Percentiles rank a stretch among this genome's conserved stretches.
phyloP scores from a whole-genome alignment of 108 stramenopile genomes.

The Stephanodiscus minutulus region DNA sequence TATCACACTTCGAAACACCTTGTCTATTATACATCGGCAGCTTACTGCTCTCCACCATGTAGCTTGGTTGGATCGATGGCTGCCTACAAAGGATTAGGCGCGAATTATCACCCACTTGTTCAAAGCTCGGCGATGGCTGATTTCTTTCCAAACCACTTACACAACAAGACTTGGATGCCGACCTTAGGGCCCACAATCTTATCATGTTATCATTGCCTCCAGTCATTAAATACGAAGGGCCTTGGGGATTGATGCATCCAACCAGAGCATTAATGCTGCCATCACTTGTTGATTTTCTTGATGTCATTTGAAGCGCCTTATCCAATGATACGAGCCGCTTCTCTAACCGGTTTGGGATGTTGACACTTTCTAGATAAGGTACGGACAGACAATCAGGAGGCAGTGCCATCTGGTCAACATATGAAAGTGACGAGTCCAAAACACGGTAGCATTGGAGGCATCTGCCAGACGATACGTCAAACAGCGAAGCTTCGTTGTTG shows the following conservation, averaged over 20 bases:
- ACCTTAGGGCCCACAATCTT: slow-evolving; percentile 88
- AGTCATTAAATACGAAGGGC: slow-evolving; percentile 84
- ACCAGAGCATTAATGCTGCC: slow-evolving; percentile 72
- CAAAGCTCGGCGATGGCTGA: slow-evolving; percentile 74
- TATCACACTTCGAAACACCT: slow-evolving; percentile 42
- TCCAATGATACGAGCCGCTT: slow-evolving; percentile 25
- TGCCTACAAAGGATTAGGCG: slow-evolving; percentile 80
- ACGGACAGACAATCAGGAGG: slow-evolving; percentile 37
- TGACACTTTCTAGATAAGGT: slow-evolving; percentile 52
- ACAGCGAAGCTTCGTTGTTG: slow-evolving; percentile 90
- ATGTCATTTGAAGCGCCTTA: slow-evolving; percentile 25
- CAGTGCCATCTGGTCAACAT: slow-evolving; percentile 44
- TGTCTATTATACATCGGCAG: slow-evolving; percentile 42
- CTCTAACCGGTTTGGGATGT: slow-evolving; percentile 13
- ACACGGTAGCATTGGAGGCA: slow-evolving; percentile 87
- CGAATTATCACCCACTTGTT: slow-evolving; percentile 51
- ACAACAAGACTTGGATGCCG: slow-evolving; percentile 83
- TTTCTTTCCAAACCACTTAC: slow-evolving; percentile 66
- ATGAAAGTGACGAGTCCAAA: slow-evolving; percentile 52
- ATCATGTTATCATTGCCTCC: slow-evolving; percentile 87
- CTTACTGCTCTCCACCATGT: slow-evolving; percentile 53
- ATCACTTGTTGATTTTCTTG: slow-evolving; percentile 18
- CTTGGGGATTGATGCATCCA: slow-evolving; percentile 70
- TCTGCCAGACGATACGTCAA: slow-evolving; percentile 80
- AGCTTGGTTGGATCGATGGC: slow-evolving; percentile 42